Percentiles rank a stretch among this genome's conserved stretches.
Conservation (phyloP, 345 rosid genomes). For the Gossypium bickii region DNA sequence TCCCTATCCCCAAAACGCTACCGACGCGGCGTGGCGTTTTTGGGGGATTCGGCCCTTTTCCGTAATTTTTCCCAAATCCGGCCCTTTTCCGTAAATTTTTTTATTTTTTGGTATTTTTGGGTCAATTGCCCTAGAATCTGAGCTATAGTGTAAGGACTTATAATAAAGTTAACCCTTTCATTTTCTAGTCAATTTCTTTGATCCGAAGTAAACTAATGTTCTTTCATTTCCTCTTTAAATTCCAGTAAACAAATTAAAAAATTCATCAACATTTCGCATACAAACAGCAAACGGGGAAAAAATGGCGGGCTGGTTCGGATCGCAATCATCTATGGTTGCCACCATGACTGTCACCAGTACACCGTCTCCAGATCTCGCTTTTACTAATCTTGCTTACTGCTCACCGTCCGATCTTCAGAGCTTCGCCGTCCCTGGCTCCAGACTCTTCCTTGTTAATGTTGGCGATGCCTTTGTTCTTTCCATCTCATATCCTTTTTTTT, state of each 20-base stretch:
- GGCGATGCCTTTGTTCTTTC: slow-evolving; percentile 62
- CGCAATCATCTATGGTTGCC: slow-evolving; percentile 33
- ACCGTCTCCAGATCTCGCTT: slow-evolving; percentile 70
- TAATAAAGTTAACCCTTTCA: too few relatives aligned
- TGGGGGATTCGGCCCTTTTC: too few relatives aligned
- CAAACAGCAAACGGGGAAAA: background rate
- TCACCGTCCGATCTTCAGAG: slow-evolving; percentile 74
- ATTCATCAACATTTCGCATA: background rate
- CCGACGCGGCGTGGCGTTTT: too few relatives aligned
- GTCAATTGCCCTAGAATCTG: too few relatives aligned
- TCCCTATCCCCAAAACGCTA: too few relatives aligned
- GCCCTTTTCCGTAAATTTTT: too few relatives aligned
- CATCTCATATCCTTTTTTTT: slow-evolving; percentile 64
- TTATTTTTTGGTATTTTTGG: too few relatives aligned
- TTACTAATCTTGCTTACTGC: slow-evolving; percentile 86
- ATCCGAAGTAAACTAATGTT: slow-evolving; percentile 10
- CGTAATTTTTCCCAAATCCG: too few relatives aligned
- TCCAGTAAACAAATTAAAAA: too few relatives aligned
- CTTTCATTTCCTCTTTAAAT: background rate
- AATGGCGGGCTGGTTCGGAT: slow-evolving; percentile 63
- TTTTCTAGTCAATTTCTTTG: background rate
- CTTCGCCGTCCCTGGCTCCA: slow-evolving; percentile 74
- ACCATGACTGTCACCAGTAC: slow-evolving; percentile 74
- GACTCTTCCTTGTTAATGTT: slow-evolving; percentile 59
- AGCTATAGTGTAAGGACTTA: too few relatives aligned